phyloP scores from a whole-genome alignment of 2,329 filamentous ascomycete species.

The Trichoderma afroharzianum region DNA sequence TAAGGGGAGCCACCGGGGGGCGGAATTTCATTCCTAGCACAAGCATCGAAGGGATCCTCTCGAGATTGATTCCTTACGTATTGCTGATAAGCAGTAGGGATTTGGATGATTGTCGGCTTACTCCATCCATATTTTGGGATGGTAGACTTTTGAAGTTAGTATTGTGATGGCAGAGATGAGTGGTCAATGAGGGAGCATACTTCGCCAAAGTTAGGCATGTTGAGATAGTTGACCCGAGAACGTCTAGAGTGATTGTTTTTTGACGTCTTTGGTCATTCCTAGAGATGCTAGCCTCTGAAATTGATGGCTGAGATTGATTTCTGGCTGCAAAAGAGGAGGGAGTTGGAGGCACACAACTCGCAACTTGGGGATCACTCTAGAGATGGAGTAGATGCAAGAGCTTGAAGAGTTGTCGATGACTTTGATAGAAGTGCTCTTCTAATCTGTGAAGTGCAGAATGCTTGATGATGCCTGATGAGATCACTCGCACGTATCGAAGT shows the following conservation, averaged over 20 bases:
- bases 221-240: background rate
- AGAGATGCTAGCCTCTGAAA: background rate
- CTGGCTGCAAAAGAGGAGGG: background rate
- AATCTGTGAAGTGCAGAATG: background rate
- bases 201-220: slow-evolving; percentile 1
- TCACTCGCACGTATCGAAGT: background rate
- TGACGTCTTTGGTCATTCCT: background rate
- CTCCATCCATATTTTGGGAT: slow-evolving; percentile 6
- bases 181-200: background rate
- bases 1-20: background rate
- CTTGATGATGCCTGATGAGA: background rate
- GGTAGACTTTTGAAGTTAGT: background rate
- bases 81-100: background rate
- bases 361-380: background rate
- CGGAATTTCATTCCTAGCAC: slow-evolving; percentile 7
- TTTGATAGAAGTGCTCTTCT: background rate
- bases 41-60: background rate
- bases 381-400: background rate
- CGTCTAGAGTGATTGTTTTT: background rate
- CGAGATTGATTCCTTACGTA: background rate
- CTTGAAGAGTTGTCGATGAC: background rate
- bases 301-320: background rate
- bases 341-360: background rate
- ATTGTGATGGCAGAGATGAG: background rate
- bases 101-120: background rate